These are phyloP conservation scores for Picocystis sp. DNA, from an alignment of 163 green algal genomes.

Conservation along the genomic window DNA sequence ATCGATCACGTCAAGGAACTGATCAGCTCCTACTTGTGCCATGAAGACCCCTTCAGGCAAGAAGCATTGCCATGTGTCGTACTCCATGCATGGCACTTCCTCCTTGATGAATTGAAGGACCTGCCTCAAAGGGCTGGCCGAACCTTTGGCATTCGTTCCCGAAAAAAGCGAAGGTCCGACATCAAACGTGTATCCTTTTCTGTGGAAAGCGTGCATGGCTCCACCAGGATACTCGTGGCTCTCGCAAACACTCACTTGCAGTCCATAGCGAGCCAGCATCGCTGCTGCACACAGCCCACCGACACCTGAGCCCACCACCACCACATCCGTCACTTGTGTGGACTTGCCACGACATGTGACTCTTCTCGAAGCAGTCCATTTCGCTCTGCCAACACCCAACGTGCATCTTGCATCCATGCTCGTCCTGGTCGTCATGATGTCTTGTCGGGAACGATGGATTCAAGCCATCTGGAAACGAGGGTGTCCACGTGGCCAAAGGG, in stretches of 20 bases:
- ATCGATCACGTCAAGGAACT: constrained; percentile 37
- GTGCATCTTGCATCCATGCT: too few species aligned
- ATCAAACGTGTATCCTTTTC: constrained; percentile 63
- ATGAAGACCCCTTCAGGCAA: constrained; percentile 54
- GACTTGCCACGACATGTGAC: not conserved
- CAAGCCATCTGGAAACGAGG: too few species aligned
- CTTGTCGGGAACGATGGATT: too few species aligned
- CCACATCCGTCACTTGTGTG: constrained; percentile 39
- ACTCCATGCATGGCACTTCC: constrained; percentile 54
- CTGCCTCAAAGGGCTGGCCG: constrained; percentile 9
- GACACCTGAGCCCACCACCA: constrained; percentile 52
- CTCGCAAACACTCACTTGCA: constrained; percentile 62
- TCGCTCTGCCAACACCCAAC: too few species aligned
- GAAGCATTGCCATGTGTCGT: constrained; percentile 81
- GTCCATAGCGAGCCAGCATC: constrained; percentile 50
- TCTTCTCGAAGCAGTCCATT: too few species aligned
- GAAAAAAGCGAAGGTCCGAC: constrained; percentile 75
- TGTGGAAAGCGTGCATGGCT: constrained; percentile 49
- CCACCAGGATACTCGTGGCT: constrained; percentile 63
- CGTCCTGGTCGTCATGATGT: too few species aligned
- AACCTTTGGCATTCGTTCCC: constrained; percentile 31
- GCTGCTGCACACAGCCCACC: constrained; percentile 58
- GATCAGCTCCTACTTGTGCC: constrained; percentile 3
- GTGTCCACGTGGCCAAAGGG: too few species aligned
- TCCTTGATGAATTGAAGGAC: constrained; percentile 64